Base-by-base conservation (phyloP, 306 rosid genomes). In the Castanopsis chinensis region DNA sequence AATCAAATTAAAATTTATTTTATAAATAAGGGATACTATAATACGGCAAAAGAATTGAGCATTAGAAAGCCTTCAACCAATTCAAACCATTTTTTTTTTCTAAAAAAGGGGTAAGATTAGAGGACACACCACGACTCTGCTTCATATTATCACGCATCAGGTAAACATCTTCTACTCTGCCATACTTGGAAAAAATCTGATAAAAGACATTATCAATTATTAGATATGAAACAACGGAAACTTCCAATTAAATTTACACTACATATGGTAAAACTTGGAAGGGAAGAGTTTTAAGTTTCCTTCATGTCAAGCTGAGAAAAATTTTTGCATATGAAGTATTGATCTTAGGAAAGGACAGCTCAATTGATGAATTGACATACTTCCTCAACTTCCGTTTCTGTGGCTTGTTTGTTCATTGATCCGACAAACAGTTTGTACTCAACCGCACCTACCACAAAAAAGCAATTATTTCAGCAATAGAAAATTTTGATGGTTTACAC, bases 341-440 rank as follows among this genome's bases (percentile, higher is more conserved):
- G 60, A 80, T 35, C 28, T 28, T 64, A 73, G 41, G 61, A 33
- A 82, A 51, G 65, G 80, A 64, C 43, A 73, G 63, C 70, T 71
- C 23, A 76, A 83, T 65, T 70, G 54, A 75, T 60, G 76, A 59
- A 85, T 55, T 76, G 43, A 84, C 92, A 76, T 89, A 93, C 99
- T 83, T 95, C 96, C 87, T 92, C 97, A 67, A 95, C 97, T 88
- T 95, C 98, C 77, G 91, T 88, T 77, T 90, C 93, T 0, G 96
- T 74, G 53, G 98, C 94, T 72, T 95, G 98, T 79, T 89, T 95
- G 91, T 91, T 88, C 85, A 95, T 82, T 59, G 98, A 95, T 76
- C 99, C 99, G 80, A 95, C 99, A 80, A 95, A 95, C 83, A 95
- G 84, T 83, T 95, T 95, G 97, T 86, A 92, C 86, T 95, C 99